Base-by-base conservation (phyloP, 768 basidiomycete species). In the Xanthoconium stramineum region DNA sequence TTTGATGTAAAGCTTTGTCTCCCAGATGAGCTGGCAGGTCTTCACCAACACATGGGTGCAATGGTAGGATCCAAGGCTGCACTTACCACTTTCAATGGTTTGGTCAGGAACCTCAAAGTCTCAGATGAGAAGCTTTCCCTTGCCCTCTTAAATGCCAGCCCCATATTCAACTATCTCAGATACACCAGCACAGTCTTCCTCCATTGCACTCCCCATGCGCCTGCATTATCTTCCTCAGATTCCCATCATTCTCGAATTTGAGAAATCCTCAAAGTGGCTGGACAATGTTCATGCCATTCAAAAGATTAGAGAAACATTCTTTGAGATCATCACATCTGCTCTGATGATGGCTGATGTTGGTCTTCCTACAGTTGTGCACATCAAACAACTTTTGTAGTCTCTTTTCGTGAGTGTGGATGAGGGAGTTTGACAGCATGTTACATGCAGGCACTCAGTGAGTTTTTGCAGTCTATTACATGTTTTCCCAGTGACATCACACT, bases 211-310 rank as follows among this genome's bases (percentile, higher is more conserved):
- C 6, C 85, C 86, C 0, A 63, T 72, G 1, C 82, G 82, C 52
- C 83, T 89, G 11, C 81, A 82, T 10, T 89, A 87, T 66, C 67
- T 87, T 13, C 82, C 86, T 0, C 78, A 82, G 3, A 88, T 94
- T 60, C 82, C 89, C 14, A 74, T 94, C 47, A 69, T 94, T 24
- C 72, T 98, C 33, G 89, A 95, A 69, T 96, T 98, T 64, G 96
- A 98, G 68, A 89, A 88, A 58, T 96, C 94, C 0, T 85, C 88
- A 0, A 83, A 83, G 58, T 99, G 97, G 97, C 96, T 96, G 0
- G 95, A 98, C 65, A 93, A 98, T 60, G 79, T 98, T 5, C 80
- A 77, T 17, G 94, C 94, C 0, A 89, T 98, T 46, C 96, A 97
- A 69, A 92, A 92, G 60, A 87, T 94, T 71, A 98, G 98, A 70